These are phyloP conservation scores for Trypanosoma mega DNA, from an alignment of 208 protist species.

Conservation along the genomic window DNA sequence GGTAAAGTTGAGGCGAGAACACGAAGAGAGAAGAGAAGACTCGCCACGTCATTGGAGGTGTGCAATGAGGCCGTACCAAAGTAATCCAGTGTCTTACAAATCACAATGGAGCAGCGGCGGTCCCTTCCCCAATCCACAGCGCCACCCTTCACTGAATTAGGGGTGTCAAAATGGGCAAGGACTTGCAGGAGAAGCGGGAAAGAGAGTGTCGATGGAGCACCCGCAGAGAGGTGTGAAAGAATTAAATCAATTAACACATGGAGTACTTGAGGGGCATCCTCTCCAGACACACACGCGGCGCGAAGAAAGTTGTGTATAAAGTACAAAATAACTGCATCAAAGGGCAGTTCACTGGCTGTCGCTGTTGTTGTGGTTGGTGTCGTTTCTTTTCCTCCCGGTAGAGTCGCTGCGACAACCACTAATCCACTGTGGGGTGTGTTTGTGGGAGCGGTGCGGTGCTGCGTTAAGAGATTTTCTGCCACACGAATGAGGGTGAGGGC, in stretches of 20 bases:
- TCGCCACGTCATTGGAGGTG: slow-evolving; percentile 20
- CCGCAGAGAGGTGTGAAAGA: neutral
- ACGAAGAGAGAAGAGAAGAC: slow-evolving; percentile 20
- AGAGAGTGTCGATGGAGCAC: neutral
- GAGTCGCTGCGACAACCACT: too few species aligned
- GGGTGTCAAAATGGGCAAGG: slow-evolving; percentile 4
- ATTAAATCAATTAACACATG: slow-evolving; percentile 3
- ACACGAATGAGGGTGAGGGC: neutral
- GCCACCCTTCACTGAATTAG: neutral
- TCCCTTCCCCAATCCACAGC: slow-evolving; percentile 17
- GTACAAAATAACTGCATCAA: slow-evolving; percentile 19
- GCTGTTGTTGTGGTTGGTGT: neutral
- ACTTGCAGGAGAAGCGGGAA: slow-evolving; percentile 11
- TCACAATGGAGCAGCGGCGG: slow-evolving; percentile 26
- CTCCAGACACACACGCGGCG: neutral
- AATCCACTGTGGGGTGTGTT: too few species aligned
- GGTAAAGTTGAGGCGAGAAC: slow-evolving; percentile 29
- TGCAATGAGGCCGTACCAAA: slow-evolving; percentile 18
- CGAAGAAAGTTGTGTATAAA: slow-evolving; percentile 20
- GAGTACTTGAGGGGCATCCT: neutral
- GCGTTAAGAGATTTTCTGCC: neutral
- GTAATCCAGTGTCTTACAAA: slow-evolving; percentile 41
- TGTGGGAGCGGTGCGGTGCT: neutral
- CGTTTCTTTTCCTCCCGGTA: too few species aligned
- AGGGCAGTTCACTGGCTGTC: slow-evolving; percentile 4